Conservation (phyloP, 495 filamentous ascomycete genomes). For the Daldinia decipiens region DNA sequence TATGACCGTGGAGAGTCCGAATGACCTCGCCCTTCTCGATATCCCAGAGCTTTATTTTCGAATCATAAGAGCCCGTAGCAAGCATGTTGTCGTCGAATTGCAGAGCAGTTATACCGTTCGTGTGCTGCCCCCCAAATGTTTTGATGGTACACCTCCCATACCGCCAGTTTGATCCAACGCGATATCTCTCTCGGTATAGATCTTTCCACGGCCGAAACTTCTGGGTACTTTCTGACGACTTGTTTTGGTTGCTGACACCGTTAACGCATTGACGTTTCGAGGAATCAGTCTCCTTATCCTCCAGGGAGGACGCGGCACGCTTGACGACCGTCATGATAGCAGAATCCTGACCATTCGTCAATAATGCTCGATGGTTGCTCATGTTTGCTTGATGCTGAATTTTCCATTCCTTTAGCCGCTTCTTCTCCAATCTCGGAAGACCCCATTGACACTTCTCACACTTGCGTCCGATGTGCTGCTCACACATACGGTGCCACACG, state of each 20-base stretch:
- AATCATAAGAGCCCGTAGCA: constrained; percentile 93
- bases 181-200: constrained; percentile 87
- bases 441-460: constrained; percentile 98
- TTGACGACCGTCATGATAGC: constrained; percentile 39
- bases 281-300: constrained; percentile 44
- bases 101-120: constrained; percentile 93
- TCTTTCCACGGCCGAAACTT: constrained; percentile 46
- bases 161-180: constrained; percentile 96
- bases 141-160: constrained; percentile 86
- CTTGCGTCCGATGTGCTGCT: constrained; percentile 92
- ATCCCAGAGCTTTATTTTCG: constrained; percentile 95
- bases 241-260: constrained; percentile 23
- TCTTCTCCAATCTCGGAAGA: constrained; percentile 86
- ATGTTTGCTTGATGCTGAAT: constrained; percentile 72
- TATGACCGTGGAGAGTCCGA: constrained; percentile 83
- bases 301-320: constrained; percentile 44
- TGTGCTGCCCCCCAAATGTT: constrained; percentile 81
- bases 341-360: constrained; percentile 15
- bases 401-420: constrained; percentile 86
- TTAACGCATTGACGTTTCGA: constrained; percentile 63
- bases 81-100: constrained; percentile 95
- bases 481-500: constrained; percentile 99
- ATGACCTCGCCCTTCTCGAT: constrained; percentile 87
- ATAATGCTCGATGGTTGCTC: constrained; percentile 41
- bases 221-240: constrained; percentile 39